Percentiles rank a stretch among this genome's conserved stretches.
Conservation (phyloP, 1,284 basidiomycete genomes). For the Ustilago hordei region DNA sequence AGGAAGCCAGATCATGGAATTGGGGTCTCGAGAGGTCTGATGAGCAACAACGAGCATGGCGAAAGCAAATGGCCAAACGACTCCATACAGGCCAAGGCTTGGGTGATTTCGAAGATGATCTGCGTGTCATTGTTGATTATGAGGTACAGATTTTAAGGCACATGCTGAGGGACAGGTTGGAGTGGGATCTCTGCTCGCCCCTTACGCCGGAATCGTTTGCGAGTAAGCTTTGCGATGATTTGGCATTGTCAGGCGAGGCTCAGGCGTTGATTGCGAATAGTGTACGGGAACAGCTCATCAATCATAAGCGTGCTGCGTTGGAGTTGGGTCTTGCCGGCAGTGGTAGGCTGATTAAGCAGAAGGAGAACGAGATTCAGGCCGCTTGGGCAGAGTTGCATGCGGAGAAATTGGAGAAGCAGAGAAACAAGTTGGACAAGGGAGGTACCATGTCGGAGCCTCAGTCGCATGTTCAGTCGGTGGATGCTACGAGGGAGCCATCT, state of each 20-base stretch:
- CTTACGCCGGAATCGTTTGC: constrained; percentile 91
- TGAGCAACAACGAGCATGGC: constrained; percentile 31
- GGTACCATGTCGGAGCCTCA: constrained; percentile 12
- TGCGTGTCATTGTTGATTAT: constrained; percentile 73
- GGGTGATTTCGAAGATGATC: constrained; percentile 62
- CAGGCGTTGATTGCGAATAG: constrained; percentile 89
- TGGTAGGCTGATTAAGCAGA: constrained; percentile 51
- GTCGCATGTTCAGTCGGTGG: constrained; percentile 19
- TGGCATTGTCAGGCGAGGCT: constrained; percentile 89
- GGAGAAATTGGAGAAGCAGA: constrained; percentile 68
- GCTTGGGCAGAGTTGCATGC: constrained; percentile 63
- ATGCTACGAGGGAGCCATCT: constrained; percentile 33
- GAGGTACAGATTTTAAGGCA: constrained; percentile 96
- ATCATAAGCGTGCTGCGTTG: constrained; percentile 90
- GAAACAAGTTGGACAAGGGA: constrained; percentile 28
- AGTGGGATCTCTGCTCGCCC: constrained; percentile 95
- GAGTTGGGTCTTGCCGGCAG: constrained; percentile 86
- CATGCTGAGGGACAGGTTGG: constrained; percentile 92
- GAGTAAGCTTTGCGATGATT: constrained; percentile 81
- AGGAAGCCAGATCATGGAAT: constrained; percentile 46
- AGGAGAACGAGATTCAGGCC: constrained; percentile 53
- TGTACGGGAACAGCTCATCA: constrained; percentile 91
- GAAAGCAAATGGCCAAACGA: constrained; percentile 34
- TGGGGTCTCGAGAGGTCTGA: constrained; percentile 38
- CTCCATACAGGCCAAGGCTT: constrained; percentile 35